phyloP scores from a whole-genome alignment of 2,329 filamentous ascomycete species.

The Fusarium mexicanum region DNA sequence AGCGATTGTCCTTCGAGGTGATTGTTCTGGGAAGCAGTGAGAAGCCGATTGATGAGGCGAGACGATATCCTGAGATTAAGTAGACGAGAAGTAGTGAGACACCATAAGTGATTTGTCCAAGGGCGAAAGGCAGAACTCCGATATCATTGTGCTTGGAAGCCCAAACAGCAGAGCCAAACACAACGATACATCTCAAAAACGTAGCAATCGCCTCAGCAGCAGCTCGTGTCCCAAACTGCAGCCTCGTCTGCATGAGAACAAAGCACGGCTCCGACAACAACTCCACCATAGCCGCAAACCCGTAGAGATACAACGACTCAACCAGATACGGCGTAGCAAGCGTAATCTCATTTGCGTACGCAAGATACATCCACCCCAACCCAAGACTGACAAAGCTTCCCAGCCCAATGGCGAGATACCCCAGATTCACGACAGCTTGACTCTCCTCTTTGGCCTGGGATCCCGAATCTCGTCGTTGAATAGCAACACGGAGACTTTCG shows the following conservation, averaged over 20 bases:
- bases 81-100: conserved; percentile 76
- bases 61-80: conserved; percentile 63
- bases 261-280: conserved; percentile 89
- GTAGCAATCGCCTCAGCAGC: conserved; percentile 86
- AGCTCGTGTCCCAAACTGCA: conserved; percentile 83
- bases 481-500: conserved; percentile 89
- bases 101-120: conserved; percentile 85
- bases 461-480: conserved; percentile 74
- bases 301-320: conserved; percentile 64
- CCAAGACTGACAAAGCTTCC: conserved; percentile 71
- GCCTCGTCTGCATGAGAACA: conserved; percentile 82
- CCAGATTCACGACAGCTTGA: conserved; percentile 88
- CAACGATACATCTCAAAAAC: conserved; percentile 77
- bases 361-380: conserved; percentile 75
- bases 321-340: conserved; percentile 71
- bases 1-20: conserved; percentile 45
- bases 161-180: conserved; percentile 76
- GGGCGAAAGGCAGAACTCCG: conserved; percentile 87
- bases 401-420: conserved; percentile 79
- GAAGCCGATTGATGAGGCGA: conserved; percentile 70
- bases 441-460: conserved; percentile 49
- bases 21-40: conserved; percentile 69
- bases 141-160: conserved; percentile 64
- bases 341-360: conserved; percentile 57
- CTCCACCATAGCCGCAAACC: conserved; percentile 71